Evolutionary conservation across 1,284 basidiomycete species (phyloP), one percentile per base, ranked within the genome.

Genomic region (Pyrrhoderma noxium): DNA sequence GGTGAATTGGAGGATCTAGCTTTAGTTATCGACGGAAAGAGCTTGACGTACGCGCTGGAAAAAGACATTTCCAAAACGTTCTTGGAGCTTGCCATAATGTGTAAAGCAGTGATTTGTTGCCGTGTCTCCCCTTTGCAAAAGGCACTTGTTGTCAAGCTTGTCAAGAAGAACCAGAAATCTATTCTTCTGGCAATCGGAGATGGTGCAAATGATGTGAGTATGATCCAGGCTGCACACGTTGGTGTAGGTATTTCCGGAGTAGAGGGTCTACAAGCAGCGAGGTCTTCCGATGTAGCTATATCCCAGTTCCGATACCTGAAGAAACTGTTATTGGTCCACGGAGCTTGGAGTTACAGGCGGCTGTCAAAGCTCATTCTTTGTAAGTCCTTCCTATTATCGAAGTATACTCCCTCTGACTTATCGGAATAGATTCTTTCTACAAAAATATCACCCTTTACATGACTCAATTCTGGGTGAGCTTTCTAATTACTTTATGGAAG

Each of bases 111-210:
- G 39, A 85, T 98, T 40, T 98, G 95, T 68, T 99, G 95, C 70
- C 93, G 96, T 61, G 96, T 99, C 1, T 98, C 95, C 11, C 96
- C 96, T 1, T 69, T 99, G 45, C 96, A 99, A 65, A 99, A 99
- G 67, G 96, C 96, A 0, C 76, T 98, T 22, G 93, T 99, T 13
- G 96, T 99, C 57, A 98, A 98, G 69, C 82, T 99, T 23, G 95
- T 99, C 58, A 99, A 98, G 76, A 94, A 94, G 69, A 93, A 95
- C 67, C 83, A 88, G 58, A 90, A 91, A 52, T 77, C 93, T 1
- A 90, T 97, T 45, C 72, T 98, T 16, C 80, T 99, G 3, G 95
- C 95, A 0, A 99, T 99, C 54, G 94, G 94, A 13, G 94, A 98
- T 60, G 94, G 94, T 47, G 94, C 94, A 1, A 98, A 98, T 66